Base-by-base conservation (phyloP, 192 early-diverging fungal species). In the Diversispora eburnea region DNA sequence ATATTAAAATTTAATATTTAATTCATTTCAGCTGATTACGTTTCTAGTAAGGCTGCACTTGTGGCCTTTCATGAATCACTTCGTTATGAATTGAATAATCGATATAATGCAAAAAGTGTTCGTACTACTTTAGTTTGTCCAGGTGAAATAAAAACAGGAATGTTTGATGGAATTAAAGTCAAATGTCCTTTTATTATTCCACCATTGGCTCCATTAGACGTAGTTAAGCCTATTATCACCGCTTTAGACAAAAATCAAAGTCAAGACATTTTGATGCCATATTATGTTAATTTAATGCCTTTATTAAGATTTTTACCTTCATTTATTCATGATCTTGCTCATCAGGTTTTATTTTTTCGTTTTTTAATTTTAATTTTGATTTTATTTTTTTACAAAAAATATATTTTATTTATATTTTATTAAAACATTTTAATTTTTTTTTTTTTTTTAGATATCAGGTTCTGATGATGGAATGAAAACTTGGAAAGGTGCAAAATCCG, bases 11-110 rank as follows among this genome's bases (percentile, higher is more conserved):
- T 42, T 5, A 39, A n/a, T 73, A 62, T 55, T 33, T 65, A 19
- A 41, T 20, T 13, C 42, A 51, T 22, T 58, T 80, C 81, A 82
- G 88, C 85, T 20, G 90, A 88, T 70, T 95, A 95, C 77, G 87
- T 88, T 65, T 89, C 92, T 15, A 86, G 90, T 60, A 95, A 95
- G 75, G 88, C 91, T 22, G 94, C 88, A 41, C 82, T 92, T 12
- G 85, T 83, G 62, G 81, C 87, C 7, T 89, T 93, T 57, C 87
- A 86, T 57, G 94, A 95, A 74, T 75, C 86, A 6, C 80, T 95
- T 33, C 89, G 89, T 56, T 88, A 89, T 74, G 94, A 95, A 77
- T 83, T 92, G 58, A 19, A 73, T 47, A 42, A n/a, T 8, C 60
- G 59, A 60, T 73, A 73, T 76, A 82, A 79, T 20, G 79, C 78